Conservation (phyloP, 2,329 filamentous ascomycete genomes). For the Huntiella bhutanensis region DNA sequence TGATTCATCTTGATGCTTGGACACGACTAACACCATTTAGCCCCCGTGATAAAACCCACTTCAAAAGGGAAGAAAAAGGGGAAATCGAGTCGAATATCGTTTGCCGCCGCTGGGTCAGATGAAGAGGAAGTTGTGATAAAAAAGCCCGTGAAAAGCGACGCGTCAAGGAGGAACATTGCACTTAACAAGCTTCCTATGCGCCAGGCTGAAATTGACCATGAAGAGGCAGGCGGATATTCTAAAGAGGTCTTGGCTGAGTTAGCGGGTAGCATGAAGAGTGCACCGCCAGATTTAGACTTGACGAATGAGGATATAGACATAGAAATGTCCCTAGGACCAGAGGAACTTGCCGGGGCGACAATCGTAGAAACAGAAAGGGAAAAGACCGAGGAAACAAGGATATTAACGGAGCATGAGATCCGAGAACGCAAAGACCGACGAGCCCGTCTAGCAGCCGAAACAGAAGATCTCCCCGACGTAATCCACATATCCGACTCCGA, state of each 20-base stretch:
- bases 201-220: conserved; percentile 40
- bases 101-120: conserved; percentile 41
- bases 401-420: conserved; percentile 72
- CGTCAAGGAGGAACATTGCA: conserved; percentile 29
- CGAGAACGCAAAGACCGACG: conserved; percentile 78
- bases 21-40: conserved; percentile 24
- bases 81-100: conserved; percentile 46
- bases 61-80: conserved; percentile 50
- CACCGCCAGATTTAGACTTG: too few relatives aligned
- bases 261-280: too few relatives aligned
- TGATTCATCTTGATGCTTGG: conserved; percentile 9
- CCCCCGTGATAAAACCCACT: conserved; percentile 17
- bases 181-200: conserved; percentile 35
- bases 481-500: conserved; percentile 38
- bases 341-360: conserved; percentile 42
- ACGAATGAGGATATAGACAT: too few relatives aligned
- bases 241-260: conserved; percentile 64
- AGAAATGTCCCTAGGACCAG: conserved; percentile 34
- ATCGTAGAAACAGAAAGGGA: conserved; percentile 35
- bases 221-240: conserved; percentile 55
- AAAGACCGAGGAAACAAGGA: conserved; percentile 23
- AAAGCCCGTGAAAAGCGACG: conserved; percentile 51
- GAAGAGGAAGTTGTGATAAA: conserved; percentile 41
- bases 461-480: conserved; percentile 38
- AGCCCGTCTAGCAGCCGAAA: conserved; percentile 51